Percentiles rank a stretch among this genome's conserved stretches.
phyloP scores from a whole-genome alignment of 2,329 filamentous ascomycete species.

The Akanthomyces uredinophilus region DNA sequence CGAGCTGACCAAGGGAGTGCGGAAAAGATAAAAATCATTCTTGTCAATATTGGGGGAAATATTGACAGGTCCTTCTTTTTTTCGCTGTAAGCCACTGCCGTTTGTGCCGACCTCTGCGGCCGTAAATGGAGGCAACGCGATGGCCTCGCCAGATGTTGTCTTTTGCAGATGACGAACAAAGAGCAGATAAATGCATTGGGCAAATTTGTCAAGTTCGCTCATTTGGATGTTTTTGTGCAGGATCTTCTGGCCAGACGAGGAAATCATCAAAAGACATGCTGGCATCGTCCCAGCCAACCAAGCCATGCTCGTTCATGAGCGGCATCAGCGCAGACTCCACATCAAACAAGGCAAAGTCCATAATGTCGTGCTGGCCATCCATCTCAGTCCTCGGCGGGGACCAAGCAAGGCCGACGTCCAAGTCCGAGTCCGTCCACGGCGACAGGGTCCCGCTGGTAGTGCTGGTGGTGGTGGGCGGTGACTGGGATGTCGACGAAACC shows the following conservation, averaged over 20 bases:
- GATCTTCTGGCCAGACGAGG: constrained; percentile 18
- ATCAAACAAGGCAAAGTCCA: constrained; percentile 5
- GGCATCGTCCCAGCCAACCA: neutral
- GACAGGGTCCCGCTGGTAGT: constrained; percentile 15
- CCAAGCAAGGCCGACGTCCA: neutral
- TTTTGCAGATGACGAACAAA: neutral
- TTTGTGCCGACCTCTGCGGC: neutral
- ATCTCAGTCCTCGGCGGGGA: neutral
- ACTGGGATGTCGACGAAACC: neutral
- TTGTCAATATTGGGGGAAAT: neutral
- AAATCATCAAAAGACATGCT: constrained; percentile 19
- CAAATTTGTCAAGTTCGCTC: neutral
- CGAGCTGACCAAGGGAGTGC: neutral
- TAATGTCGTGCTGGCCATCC: neutral
- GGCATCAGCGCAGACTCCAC: neutral
- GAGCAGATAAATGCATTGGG: too few species aligned
- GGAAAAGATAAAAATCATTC: neutral
- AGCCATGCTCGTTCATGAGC: neutral
- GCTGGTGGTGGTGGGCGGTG: neutral
- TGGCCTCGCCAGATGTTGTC: neutral
- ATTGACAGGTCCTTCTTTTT: neutral
- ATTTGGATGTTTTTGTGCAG: neutral
- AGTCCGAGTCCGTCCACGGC: constrained; percentile 7
- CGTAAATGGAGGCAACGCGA: neutral
- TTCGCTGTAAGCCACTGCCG: constrained; percentile 3